These are phyloP conservation scores for Raphidocelis subcapitata DNA, from an alignment of 139 green algal genomes.

Conservation along the genomic window DNA sequence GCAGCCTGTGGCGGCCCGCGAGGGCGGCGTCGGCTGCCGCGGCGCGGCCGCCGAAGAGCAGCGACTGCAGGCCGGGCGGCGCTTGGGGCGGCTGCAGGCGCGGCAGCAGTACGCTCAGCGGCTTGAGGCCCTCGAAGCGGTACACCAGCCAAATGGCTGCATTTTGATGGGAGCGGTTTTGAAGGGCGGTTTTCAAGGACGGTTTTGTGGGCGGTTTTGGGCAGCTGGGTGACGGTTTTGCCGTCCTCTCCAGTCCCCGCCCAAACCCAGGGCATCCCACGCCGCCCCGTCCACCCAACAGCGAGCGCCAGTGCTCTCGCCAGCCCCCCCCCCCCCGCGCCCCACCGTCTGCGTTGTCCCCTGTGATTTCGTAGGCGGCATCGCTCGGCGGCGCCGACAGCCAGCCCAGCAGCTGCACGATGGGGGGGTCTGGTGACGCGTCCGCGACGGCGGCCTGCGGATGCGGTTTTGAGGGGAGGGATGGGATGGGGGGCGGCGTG, in stretches of 20 bases:
- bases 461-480: neutral
- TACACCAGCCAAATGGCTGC: constrained; percentile 45
- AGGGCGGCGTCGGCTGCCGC: constrained; percentile 9
- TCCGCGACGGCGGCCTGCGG: constrained; percentile 13
- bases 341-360: constrained; percentile 24
- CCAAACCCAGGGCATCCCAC: neutral
- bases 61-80: neutral
- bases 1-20: neutral
- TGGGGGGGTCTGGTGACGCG: constrained; percentile 21
- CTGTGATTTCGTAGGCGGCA: constrained; percentile 7
- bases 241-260: neutral
- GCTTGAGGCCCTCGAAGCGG: constrained; percentile 56
- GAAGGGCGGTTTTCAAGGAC: neutral
- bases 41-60: constrained; percentile 19
- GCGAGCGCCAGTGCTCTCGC: too few species aligned
- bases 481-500: neutral
- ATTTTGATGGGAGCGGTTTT: neutral
- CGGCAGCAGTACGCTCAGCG: constrained; percentile 32
- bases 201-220: neutral
- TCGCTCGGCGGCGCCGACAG: constrained; percentile 48
- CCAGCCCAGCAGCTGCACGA: constrained; percentile 56
- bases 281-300: neutral
- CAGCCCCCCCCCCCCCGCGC: too few species aligned
- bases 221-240: neutral
- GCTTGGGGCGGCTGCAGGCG: constrained; percentile 20